These are phyloP conservation scores for Malbranchea zuffiana DNA, from an alignment of 2,329 filamentous ascomycete species.

Conservation along the genomic window DNA sequence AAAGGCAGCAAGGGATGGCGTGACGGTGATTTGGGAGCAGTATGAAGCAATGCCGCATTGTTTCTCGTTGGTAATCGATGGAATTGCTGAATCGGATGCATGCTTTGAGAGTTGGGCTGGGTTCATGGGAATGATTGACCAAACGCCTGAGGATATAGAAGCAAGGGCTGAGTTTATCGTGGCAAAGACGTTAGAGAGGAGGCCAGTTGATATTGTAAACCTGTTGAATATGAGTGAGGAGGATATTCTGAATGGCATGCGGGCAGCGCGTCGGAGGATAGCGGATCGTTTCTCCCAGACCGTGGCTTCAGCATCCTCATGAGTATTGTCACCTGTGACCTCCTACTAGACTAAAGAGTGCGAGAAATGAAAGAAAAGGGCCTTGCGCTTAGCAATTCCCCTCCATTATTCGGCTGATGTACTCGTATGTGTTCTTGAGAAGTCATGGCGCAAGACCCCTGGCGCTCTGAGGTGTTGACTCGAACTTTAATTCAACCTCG, in stretches of 20 bases:
- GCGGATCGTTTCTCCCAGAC: background rate
- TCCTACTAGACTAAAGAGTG: too few species aligned
- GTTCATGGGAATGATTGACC: background rate
- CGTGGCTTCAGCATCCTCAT: too few species aligned
- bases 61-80: conserved; percentile 1
- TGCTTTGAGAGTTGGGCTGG: conserved; percentile 1
- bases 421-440: too few species aligned
- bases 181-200: conserved; percentile 1
- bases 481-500: too few species aligned
- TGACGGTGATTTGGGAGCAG: background rate
- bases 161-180: background rate
- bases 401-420: too few species aligned
- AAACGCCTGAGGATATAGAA: background rate
- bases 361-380: too few species aligned
- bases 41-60: conserved; percentile 3
- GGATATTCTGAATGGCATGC: background rate
- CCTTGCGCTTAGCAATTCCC: too few species aligned
- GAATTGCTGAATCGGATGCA: background rate
- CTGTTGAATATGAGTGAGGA: background rate
- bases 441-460: too few species aligned
- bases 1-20: background rate
- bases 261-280: background rate
- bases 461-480: too few species aligned
- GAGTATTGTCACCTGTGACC: too few species aligned
- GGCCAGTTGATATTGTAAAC: background rate